Percentiles rank a stretch among this genome's conserved stretches.
These are phyloP conservation scores for Inga laurina DNA, from an alignment of 306 rosid species.

Conservation along the genomic window DNA sequence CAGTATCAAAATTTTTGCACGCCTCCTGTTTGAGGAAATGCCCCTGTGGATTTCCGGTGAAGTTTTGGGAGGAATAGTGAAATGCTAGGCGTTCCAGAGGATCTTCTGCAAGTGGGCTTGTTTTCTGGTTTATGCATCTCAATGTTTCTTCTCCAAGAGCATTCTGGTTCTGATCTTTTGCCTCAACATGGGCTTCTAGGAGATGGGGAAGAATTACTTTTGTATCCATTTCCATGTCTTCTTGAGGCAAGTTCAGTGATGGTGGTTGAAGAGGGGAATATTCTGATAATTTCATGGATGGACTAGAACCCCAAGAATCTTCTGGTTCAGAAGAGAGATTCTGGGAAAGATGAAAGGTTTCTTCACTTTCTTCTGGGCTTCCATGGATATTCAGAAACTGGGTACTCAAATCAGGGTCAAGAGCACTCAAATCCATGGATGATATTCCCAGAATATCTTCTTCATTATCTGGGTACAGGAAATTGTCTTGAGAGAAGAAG, in stretches of 20 bases:
- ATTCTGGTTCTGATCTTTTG: slow-evolving; percentile 36
- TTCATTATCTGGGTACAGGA: slow-evolving; percentile 15
- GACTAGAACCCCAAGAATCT: slow-evolving; percentile 47
- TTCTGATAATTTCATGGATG: slow-evolving; percentile 43
- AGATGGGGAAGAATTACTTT: slow-evolving; percentile 41
- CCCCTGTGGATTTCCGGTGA: background rate
- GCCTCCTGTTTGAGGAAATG: slow-evolving; percentile 52
- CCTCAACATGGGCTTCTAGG: slow-evolving; percentile 41
- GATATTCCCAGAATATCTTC: slow-evolving; percentile 19
- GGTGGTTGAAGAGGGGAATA: slow-evolving; percentile 27
- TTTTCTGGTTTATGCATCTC: slow-evolving; percentile 45
- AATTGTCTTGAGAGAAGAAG: slow-evolving; percentile 19
- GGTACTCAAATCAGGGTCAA: slow-evolving; percentile 11
- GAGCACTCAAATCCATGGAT: slow-evolving; percentile 29
- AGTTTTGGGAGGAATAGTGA: slow-evolving; percentile 22
- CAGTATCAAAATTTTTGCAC: slow-evolving; percentile 34
- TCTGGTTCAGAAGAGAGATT: slow-evolving; percentile 24
- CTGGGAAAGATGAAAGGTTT: slow-evolving; percentile 34
- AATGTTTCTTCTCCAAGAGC: slow-evolving; percentile 34
- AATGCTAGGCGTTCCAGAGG: slow-evolving; percentile 52
- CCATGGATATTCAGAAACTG: slow-evolving; percentile 12
- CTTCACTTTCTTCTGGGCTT: slow-evolving; percentile 36
- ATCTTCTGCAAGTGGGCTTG: slow-evolving; percentile 40
- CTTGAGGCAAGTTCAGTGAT: slow-evolving; percentile 38
- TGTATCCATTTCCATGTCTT: slow-evolving; percentile 45